Evolutionary conservation across 2,329 filamentous ascomycete species (phyloP).

Genomic region (Microthyrium microscopicum): DNA sequence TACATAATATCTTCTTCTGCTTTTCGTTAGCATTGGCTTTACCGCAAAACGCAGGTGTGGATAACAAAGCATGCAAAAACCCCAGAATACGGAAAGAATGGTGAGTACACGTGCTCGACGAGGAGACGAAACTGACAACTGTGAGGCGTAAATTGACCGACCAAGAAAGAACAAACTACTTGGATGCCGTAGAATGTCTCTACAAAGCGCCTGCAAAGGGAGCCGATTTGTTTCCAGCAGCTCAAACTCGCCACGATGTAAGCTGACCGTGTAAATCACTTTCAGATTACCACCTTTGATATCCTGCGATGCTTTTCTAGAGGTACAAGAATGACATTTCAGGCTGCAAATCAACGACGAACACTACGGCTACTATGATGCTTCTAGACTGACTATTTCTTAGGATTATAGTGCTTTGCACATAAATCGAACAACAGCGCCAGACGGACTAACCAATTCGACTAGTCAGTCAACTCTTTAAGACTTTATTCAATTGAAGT

Average conservation of each 20-base stretch:
- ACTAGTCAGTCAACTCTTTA: neutral
- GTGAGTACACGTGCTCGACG: neutral
- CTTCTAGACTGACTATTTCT: no score
- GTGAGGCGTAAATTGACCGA: constrained; percentile 2
- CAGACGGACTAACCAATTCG: neutral
- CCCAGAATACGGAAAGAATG: constrained; percentile 1
- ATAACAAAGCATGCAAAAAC: constrained; percentile 1
- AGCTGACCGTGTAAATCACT: constrained; percentile 22
- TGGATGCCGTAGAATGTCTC: constrained; percentile 20
- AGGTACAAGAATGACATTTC: neutral
- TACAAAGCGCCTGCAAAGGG: constrained; percentile 14
- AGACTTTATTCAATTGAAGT: neutral
- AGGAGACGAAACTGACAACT: neutral
- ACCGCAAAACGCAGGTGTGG: no score
- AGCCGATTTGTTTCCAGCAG: constrained; percentile 15
- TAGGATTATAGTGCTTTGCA: constrained; percentile 2
- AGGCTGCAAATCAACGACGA: no score
- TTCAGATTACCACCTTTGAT: constrained; percentile 18
- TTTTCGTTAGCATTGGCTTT: no score
- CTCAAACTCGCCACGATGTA: constrained; percentile 19
- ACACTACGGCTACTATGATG: no score
- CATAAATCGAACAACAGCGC: constrained; percentile 5
- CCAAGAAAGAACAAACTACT: constrained; percentile 13
- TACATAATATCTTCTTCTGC: no score
- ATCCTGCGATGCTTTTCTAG: constrained; percentile 19